Evolutionary conservation across 2,329 filamentous ascomycete genomes (phyloP).

Genomic region (Alternaria panax): DNA sequence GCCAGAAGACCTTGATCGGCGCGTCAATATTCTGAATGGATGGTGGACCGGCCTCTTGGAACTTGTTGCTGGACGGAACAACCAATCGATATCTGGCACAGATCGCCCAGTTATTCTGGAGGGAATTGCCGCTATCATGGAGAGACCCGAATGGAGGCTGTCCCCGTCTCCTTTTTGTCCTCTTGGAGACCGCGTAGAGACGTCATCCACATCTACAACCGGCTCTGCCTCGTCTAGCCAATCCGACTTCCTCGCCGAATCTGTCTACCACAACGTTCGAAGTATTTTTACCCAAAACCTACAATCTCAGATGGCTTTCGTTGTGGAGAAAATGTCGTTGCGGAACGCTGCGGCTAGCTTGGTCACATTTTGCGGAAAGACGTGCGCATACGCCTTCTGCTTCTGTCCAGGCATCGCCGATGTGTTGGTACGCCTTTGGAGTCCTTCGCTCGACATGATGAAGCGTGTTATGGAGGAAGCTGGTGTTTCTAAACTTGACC

Average conservation of each 20-base stretch:
- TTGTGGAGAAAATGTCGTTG: slow-evolving; percentile 87
- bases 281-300: slow-evolving; percentile 87
- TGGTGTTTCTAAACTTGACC: slow-evolving; percentile 65
- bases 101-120: slow-evolving; percentile 84
- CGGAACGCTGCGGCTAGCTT: slow-evolving; percentile 70
- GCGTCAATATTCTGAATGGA: slow-evolving; percentile 81
- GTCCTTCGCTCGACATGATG: slow-evolving; percentile 71
- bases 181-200: slow-evolving; percentile 62
- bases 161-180: slow-evolving; percentile 73
- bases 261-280: slow-evolving; percentile 85
- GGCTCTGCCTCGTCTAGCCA: slow-evolving; percentile 67
- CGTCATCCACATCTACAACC: slow-evolving; percentile 56
- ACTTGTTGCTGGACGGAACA: slow-evolving; percentile 77
- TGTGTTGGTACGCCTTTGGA: slow-evolving; percentile 83
- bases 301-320: slow-evolving; percentile 81
- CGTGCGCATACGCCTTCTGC: slow-evolving; percentile 91
- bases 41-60: slow-evolving; percentile 90
- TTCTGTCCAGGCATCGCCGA: slow-evolving; percentile 89
- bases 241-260: slow-evolving; percentile 74
- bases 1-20: slow-evolving; percentile 83
- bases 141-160: slow-evolving; percentile 84
- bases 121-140: slow-evolving; percentile 81
- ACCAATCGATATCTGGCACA: slow-evolving; percentile 81
- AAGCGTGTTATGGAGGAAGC: slow-evolving; percentile 76
- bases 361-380: slow-evolving; percentile 88